Conservation (phyloP, 768 basidiomycete genomes). For the Nevesoporus exiguus region DNA sequence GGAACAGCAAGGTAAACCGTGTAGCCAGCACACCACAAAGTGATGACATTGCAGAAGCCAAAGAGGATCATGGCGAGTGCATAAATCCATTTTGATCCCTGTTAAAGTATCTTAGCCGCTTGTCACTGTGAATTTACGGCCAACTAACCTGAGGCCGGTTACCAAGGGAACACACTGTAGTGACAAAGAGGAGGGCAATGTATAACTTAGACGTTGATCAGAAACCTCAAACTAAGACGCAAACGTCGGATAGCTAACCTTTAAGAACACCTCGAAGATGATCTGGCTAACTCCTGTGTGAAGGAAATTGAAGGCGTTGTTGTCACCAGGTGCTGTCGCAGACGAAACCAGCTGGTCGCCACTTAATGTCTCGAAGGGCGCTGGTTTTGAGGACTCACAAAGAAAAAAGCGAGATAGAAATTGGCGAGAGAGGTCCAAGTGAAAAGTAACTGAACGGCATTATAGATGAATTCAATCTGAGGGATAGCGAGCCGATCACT, state of each 20-base stretch:
- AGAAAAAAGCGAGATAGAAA: conserved; percentile 94
- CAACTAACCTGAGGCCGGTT: conserved; percentile 69
- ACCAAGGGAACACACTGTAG: conserved; percentile 83
- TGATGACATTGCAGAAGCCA: conserved; percentile 73
- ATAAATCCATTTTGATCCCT: conserved; percentile 88
- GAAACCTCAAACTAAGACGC: conserved; percentile 17
- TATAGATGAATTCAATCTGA: conserved; percentile 90
- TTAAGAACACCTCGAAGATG: conserved; percentile 76
- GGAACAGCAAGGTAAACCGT: conserved; percentile 85
- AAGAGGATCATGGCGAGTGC: conserved; percentile 71
- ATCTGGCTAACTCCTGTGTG: conserved; percentile 63
- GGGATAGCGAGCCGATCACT: not conserved
- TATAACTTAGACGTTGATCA: conserved; percentile 52
- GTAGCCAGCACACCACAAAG: conserved; percentile 87
- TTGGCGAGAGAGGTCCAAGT: conserved; percentile 94
- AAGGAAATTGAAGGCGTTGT: conserved; percentile 83
- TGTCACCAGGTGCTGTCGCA: conserved; percentile 53
- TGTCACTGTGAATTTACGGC: conserved; percentile 2
- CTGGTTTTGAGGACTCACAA: conserved; percentile 51
- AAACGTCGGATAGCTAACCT: conserved; percentile 27
- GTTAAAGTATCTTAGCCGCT: conserved; percentile 3
- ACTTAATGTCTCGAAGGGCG: conserved; percentile 17
- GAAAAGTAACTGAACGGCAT: conserved; percentile 83
- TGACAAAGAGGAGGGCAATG: conserved; percentile 78
- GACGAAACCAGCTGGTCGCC: conserved; percentile 68